phyloP scores from a whole-genome alignment of 345 rosid genomes.

The Gossypium thurberi region DNA sequence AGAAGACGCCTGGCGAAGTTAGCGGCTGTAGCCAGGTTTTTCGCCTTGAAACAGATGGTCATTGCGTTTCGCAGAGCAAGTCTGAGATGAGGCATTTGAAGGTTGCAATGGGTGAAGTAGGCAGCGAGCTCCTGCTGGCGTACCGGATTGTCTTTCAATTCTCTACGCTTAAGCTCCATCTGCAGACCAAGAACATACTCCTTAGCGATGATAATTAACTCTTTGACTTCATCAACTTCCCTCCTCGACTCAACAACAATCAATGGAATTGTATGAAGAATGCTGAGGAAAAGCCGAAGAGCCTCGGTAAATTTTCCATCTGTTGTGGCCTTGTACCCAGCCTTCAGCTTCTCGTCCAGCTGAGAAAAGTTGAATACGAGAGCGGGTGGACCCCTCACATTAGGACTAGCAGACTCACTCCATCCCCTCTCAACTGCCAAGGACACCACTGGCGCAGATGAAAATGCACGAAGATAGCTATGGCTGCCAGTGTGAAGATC shows the following conservation, averaged over 20 bases:
- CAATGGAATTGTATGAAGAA: slow-evolving; percentile 88
- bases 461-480: slow-evolving; percentile 60
- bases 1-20: slow-evolving; percentile 75
- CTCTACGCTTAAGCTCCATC: slow-evolving; percentile 85
- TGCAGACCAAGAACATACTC: slow-evolving; percentile 83
- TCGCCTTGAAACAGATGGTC: slow-evolving; percentile 71
- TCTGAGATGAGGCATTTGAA: slow-evolving; percentile 76
- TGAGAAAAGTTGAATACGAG: slow-evolving; percentile 70
- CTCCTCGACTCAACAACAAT: slow-evolving; percentile 90
- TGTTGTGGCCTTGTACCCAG: slow-evolving; percentile 88
- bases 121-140: slow-evolving; percentile 98
- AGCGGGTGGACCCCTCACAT: slow-evolving; percentile 80
- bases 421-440: slow-evolving; percentile 82
- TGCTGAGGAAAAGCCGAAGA: slow-evolving; percentile 59
- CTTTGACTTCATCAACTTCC: slow-evolving; percentile 98
- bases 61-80: slow-evolving; percentile 74
- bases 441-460: slow-evolving; percentile 75
- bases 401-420: slow-evolving; percentile 74
- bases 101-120: slow-evolving; percentile 91
- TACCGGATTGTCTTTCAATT: slow-evolving; percentile 52
- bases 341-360: slow-evolving; percentile 85
- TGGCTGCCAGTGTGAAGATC: slow-evolving; percentile 80
- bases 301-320: slow-evolving; percentile 72
- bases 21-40: slow-evolving; percentile 69
- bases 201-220: slow-evolving; percentile 60